Base-by-base conservation (phyloP, 139 green algal genomes). In the Chlorella sp. region DNA sequence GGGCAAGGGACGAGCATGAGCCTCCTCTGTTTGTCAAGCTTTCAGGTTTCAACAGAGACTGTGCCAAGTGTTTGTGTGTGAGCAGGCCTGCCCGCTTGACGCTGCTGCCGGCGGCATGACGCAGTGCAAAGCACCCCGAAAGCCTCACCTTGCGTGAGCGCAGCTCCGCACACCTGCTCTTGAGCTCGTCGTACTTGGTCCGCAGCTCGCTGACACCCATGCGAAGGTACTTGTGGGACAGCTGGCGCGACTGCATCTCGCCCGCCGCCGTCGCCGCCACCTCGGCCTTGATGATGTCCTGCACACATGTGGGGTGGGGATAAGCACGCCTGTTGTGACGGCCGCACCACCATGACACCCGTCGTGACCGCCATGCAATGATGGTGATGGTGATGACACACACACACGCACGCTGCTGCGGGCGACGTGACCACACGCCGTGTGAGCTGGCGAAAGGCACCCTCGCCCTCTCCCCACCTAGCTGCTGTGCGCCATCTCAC, bases 131-230 rank as follows among this genome's bases (percentile, higher is more conserved):
- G 4, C 55, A 63, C 6, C 55, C 55, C 6, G 14, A 63, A 10
- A n/a, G 24, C 20, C 55, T 34, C 35, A 71, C 65, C 65, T 71
- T 71, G 17, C 35, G 24, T 33, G 65, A 51, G 24, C 65, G 35
- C 5, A 71, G 65, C 65, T 60, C 35, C 65, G 32, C 26, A 30
- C 65, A 71, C 34, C 33, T 1, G 27, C 61, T 22, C 23, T 31
- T 32, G 35, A 71, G 23, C 35, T 32, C 35, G 4, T 61, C 65
- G 24, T 35, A 5, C 5, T 51, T 27, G n/a, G 3, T 4, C 27
- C 61, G 61, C 61, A 67, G 29, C 27, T 67, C 61, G 3, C 14
- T 30, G 3, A 67, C 61, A 35, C 61, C 3, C 61, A 35, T 67
- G 27, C 61, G 61, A 17, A 27, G n/a, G 23, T 55, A 24, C 42